Evolutionary conservation across 2,329 filamentous ascomycete species (phyloP), one percentile per base, ranked within the genome.

Genomic region (Epichloe baconii): DNA sequence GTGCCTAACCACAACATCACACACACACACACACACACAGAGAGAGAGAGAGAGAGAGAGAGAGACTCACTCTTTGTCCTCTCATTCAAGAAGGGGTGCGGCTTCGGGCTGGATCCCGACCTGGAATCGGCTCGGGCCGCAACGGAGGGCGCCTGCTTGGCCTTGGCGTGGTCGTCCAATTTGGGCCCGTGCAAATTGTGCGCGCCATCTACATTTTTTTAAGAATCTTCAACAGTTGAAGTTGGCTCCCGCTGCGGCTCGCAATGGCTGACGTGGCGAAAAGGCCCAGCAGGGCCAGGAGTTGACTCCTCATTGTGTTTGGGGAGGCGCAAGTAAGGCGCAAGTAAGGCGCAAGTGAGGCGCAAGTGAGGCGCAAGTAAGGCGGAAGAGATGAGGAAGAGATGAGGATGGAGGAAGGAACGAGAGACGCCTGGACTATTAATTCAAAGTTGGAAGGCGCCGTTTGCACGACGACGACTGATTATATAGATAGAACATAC

Each of bases 11-110:
- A 21, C 1, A 31, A 21, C 1, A 31, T 31, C 8, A 31, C 26
- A 26, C 26, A 31, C 1, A 31, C 26, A 31, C 26, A 31, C 2
- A 10, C 26, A 31, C 26, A 31, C 7, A 31, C 23, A 26, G n/a
- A n/a, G n/a, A n/a, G n/a, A n/a, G n/a, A 19, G 19, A 19, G 19
- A 19, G 19, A 21, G 19, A 21, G 19, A 21, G 19, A 21, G 19
- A 21, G 19, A 26, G 2, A 31, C 58, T 50, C 45, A 59, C 58
- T 47, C 44, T 57, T 44, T 15, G 58, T 59, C 44, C 49, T 50
- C 11, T 58, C 49, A 19, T 49, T 56, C 23, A 56, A 47, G 45
- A 59, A 60, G 2, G 35, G 3, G 19, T 49, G 19, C 5, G 17
- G 26, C n/a, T 10, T 19, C 38, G 4, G 7, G n/a, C 26, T 26